Percentiles rank a stretch among this genome's conserved stretches.
phyloP scores from a whole-genome alignment of 2,329 filamentous ascomycete species.

The Geosmithia putterillii region DNA sequence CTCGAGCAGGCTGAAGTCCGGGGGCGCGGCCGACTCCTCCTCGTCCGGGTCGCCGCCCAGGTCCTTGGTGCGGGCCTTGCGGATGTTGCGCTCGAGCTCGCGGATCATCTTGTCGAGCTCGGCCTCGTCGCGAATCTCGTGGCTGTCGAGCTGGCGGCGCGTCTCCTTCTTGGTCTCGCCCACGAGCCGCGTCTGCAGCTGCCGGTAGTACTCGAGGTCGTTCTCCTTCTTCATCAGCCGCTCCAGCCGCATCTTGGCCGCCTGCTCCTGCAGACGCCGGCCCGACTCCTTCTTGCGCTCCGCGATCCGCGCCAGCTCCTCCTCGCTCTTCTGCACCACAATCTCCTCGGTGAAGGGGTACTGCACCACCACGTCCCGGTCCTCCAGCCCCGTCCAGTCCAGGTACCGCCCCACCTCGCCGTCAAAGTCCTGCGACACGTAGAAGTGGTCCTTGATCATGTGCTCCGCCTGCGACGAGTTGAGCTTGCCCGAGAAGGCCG shows the following conservation, averaged over 20 bases:
- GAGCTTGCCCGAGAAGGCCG: constrained; percentile 74
- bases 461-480: constrained; percentile 79
- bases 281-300: constrained; percentile 95
- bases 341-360: constrained; percentile 91
- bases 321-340: constrained; percentile 81
- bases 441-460: constrained; percentile 80
- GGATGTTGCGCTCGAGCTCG: constrained; percentile 83
- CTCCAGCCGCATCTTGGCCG: constrained; percentile 92
- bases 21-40: constrained; percentile 64
- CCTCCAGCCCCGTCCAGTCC: constrained; percentile 86
- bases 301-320: constrained; percentile 79
- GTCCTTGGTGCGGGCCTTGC: constrained; percentile 85
- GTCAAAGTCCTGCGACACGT: constrained; percentile 76
- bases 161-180: constrained; percentile 85
- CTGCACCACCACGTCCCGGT: constrained; percentile 79
- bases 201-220: constrained; percentile 86
- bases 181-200: constrained; percentile 59
- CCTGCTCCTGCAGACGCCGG: constrained; percentile 82
- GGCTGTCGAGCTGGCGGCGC: constrained; percentile 71
- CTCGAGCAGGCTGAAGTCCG: constrained; percentile 80
- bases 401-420: constrained; percentile 63
- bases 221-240: constrained; percentile 93
- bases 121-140: constrained; percentile 84
- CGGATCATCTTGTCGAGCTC: constrained; percentile 75
- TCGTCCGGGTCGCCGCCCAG: constrained; percentile 72